A percentile compares a stretch with the other conserved stretches of the same genome.
These are phyloP conservation scores for Entoloma clypeatum DNA, from an alignment of 1,284 basidiomycete species.

Conservation along the genomic window DNA sequence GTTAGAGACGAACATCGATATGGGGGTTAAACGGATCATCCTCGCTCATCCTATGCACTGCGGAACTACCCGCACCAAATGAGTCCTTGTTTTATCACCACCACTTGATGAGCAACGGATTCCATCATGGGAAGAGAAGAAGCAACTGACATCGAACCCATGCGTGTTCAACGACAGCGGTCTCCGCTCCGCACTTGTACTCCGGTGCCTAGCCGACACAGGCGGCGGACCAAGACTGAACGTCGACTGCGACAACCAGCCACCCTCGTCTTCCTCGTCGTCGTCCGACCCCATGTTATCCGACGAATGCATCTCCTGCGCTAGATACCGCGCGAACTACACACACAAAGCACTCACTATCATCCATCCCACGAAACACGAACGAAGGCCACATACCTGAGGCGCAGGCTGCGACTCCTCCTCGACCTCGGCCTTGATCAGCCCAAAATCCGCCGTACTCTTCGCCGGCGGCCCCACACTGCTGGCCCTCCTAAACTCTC, in stretches of 20 bases:
- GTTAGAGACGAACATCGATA: slow-evolving; percentile 44
- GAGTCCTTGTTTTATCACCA: slow-evolving; percentile 42
- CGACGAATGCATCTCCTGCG: slow-evolving; percentile 64
- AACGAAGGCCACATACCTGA: slow-evolving; percentile 41
- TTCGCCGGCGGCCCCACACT: slow-evolving; percentile 41
- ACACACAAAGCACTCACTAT: slow-evolving; percentile 1
- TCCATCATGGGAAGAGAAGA: too few species aligned
- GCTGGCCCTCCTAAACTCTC: slow-evolving; percentile 57
- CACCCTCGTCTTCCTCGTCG: slow-evolving; percentile 68
- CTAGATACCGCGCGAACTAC: slow-evolving; percentile 73
- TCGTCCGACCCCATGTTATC: slow-evolving; percentile 54
- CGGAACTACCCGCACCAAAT: slow-evolving; percentile 39
- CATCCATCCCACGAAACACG: slow-evolving; percentile 1
- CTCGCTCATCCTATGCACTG: slow-evolving; percentile 32
- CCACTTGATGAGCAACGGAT: too few species aligned
- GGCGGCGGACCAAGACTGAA: slow-evolving; percentile 61
- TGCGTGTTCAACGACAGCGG: slow-evolving; percentile 39
- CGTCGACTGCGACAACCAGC: slow-evolving; percentile 72
- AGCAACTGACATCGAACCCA: slow-evolving; percentile 56
- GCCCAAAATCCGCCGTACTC: slow-evolving; percentile 66
- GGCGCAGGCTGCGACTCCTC: slow-evolving; percentile 43
- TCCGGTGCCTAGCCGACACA: slow-evolving; percentile 46
- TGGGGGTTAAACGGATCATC: slow-evolving; percentile 54
- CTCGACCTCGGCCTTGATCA: slow-evolving; percentile 47
- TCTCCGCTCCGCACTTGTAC: slow-evolving; percentile 42